Conservation (phyloP, 208 protist species). For the Acanthamoeba healyi region DNA sequence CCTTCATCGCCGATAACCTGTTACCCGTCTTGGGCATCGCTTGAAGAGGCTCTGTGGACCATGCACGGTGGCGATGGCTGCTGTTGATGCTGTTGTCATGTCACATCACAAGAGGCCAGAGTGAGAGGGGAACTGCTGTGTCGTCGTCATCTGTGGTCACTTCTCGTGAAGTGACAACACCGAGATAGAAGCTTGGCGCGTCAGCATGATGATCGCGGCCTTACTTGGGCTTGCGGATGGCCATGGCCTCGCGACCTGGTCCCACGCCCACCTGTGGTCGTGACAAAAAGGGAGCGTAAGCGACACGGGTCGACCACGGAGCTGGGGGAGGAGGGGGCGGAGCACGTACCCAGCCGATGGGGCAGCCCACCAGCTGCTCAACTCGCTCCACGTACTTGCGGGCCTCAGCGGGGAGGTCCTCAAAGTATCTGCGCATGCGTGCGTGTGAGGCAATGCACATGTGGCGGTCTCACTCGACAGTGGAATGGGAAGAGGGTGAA, state of each 20-base stretch:
- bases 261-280: too few species aligned
- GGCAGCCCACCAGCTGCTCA: slow-evolving; percentile 79
- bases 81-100: too few species aligned
- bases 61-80: too few species aligned
- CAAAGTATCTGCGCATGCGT: slow-evolving; percentile 21
- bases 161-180: background rate
- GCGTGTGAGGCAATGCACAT: background rate
- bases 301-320: background rate
- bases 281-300: too few species aligned
- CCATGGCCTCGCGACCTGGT: slow-evolving; percentile 44
- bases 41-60: too few species aligned
- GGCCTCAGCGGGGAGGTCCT: slow-evolving; percentile 75
- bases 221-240: slow-evolving; percentile 60
- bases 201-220: too few species aligned
- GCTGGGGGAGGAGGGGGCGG: background rate
- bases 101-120: background rate
- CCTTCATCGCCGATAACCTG: slow-evolving; percentile 16
- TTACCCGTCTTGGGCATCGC: background rate
- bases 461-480: too few species aligned
- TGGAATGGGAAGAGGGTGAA: too few species aligned
- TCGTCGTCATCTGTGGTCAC: background rate
- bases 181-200: too few species aligned
- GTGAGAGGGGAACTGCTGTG: background rate
- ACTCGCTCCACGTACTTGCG: slow-evolving; percentile 80
- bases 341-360: slow-evolving; percentile 74